Conservation (phyloP, 1,139 yeast genomes). For the Candida neerlandica region DNA sequence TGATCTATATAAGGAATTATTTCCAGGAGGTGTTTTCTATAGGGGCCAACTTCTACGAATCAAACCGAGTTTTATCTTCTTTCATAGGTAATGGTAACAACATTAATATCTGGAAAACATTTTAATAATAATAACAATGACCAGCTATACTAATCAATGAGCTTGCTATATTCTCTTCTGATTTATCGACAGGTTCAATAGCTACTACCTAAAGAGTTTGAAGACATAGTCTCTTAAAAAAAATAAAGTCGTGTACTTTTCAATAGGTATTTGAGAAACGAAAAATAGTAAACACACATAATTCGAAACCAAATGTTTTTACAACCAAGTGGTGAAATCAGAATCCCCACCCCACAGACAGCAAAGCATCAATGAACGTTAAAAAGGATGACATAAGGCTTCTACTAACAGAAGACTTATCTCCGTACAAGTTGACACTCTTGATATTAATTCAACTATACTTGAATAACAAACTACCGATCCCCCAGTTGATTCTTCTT, state of each 20-base stretch:
- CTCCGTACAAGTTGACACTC: conserved; percentile 6
- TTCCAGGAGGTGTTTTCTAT: too few relatives aligned
- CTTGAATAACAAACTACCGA: conserved; percentile 4
- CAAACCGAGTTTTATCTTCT: too few relatives aligned
- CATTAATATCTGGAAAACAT: too few relatives aligned
- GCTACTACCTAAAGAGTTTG: too few relatives aligned
- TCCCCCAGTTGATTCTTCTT: conserved; percentile 8
- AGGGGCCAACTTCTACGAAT: too few relatives aligned
- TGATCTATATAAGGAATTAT: too few relatives aligned
- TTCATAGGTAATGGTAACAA: too few relatives aligned
- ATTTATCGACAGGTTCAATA: too few relatives aligned
- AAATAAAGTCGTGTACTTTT: not conserved
- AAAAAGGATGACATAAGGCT: conserved; percentile 3
- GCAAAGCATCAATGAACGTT: not conserved
- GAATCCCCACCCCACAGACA: not conserved
- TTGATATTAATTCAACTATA: conserved; percentile 4
- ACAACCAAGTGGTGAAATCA: not conserved
- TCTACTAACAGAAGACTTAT: conserved; percentile 5
- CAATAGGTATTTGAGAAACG: not conserved
- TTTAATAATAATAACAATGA: too few relatives aligned
- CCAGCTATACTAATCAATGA: too few relatives aligned
- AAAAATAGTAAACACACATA: not conserved
- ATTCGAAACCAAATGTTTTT: not conserved
- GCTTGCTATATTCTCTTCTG: too few relatives aligned
- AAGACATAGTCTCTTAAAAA: too few relatives aligned